phyloP scores from a whole-genome alignment of 75 land plant species.

The Cryptomeria japonica region DNA sequence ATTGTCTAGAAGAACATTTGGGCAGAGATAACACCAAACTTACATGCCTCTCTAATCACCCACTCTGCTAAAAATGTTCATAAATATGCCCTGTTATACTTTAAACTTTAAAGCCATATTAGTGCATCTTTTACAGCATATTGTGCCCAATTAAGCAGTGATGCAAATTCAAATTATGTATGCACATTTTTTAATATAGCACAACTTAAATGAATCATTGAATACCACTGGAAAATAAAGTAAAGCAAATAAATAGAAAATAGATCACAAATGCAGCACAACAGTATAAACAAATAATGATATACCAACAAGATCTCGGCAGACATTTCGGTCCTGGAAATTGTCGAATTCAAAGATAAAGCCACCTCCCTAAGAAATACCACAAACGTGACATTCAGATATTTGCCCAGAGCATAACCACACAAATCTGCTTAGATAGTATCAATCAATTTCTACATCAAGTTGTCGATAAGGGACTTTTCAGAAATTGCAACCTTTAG shows the following conservation, averaged over 20 bases:
- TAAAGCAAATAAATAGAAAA: conserved; percentile 7
- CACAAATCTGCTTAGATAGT: background rate
- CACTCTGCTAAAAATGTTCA: background rate
- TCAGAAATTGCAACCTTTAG: background rate
- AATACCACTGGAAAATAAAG: background rate
- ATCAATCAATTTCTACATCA: background rate
- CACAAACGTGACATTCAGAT: conserved; percentile 4
- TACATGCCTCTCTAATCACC: background rate
- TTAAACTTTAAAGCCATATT: background rate
- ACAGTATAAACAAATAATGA: background rate
- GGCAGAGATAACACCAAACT: background rate
- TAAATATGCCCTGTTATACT: no score
- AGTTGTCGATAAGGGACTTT: background rate
- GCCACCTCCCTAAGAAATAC: conserved; percentile 18
- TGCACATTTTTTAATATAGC: background rate
- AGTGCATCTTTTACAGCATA: background rate
- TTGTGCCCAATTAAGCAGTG: background rate
- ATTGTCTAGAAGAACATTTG: background rate
- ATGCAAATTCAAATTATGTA: background rate
- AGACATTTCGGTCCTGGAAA: conserved; percentile 52
- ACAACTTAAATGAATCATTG: no score
- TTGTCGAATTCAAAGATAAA: conserved; percentile 69
- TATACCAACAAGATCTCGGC: conserved; percentile 72
- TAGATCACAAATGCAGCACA: background rate
- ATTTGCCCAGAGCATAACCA: background rate